Base-by-base conservation (phyloP, 139 green algal species). In the Chlorella vulgaris region DNA sequence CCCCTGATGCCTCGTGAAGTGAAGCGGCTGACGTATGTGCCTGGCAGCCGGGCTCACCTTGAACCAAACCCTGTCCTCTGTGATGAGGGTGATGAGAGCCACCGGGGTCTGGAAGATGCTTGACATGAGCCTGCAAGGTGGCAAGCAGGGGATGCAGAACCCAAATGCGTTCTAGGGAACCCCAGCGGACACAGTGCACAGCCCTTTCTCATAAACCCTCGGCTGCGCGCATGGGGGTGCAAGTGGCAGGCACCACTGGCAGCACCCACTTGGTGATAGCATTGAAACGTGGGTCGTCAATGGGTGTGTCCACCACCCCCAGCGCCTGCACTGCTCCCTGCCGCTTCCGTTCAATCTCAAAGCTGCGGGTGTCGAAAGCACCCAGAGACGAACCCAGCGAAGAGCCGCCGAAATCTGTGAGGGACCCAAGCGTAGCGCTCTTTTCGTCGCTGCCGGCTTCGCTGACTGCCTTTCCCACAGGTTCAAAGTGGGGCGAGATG, bases 81-180 rank as follows among this genome's bases (percentile, higher is more conserved):
- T 76, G 73, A 85, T 81, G 19, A 85, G 71, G 4, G 81, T 85
- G 62, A 85, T 80, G 10, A 85, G 62, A 2, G 70, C 78, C 70
- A 85, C 71, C 0, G 81, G 81, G 10, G 73, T 81, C 70, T 81
- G 51, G 62, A 85, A 85, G n/a, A 85, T 55, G 47, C 40, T 36
- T 31, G 71, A 39, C 81, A 85, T 85, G 24, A 85, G 50, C 70
- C 71, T 81, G 60, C 39, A 33, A 7, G 38, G 0, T 21, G 35
- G 28, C 26, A 22, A 36, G 61, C 7, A 71, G 33, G 7, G 10
- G 21, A 50, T 13, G 7, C 65, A 43, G 8, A 39, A 71, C 13
- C 19, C 13, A 31, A 7, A 43, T 26, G 7, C 26, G 7, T 29
- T 24, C 35, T 26, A 73, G n/a, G 18, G 29, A 28, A 47, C 15